A percentile compares a stretch with the other conserved stretches of the same genome.
phyloP scores from a whole-genome alignment of 106 monocot species.

The Narthecium ossifragum region DNA sequence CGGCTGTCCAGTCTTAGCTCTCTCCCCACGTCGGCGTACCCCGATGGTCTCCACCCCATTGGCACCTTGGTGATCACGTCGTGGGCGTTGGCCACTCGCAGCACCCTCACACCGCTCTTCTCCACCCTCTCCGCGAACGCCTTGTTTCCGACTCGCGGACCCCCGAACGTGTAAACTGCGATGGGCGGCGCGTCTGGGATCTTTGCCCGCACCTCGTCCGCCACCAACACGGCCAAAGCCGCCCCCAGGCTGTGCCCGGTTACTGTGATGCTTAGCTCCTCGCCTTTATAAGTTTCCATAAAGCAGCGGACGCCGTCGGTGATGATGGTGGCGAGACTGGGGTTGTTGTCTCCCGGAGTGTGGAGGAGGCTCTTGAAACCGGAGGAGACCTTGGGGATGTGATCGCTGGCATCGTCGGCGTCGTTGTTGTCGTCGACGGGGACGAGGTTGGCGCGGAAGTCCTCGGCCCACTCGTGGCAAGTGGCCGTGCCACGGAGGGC shows the following conservation, averaged over 20 bases:
- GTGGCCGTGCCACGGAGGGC: constrained; percentile 53
- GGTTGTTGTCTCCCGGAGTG: background rate
- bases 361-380: constrained; percentile 45
- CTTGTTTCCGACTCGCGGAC: constrained; percentile 28
- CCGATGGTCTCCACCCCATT: background rate
- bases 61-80: constrained; percentile 23
- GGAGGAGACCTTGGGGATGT: constrained; percentile 21
- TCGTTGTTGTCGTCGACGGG: constrained; percentile 2
- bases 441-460: constrained; percentile 37
- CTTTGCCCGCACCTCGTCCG: constrained; percentile 13
- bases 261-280: constrained; percentile 48
- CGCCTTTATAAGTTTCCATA: constrained; percentile 32
- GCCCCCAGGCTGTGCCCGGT: constrained; percentile 52
- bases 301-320: constrained; percentile 32
- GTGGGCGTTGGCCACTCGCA: constrained; percentile 19
- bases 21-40: constrained; percentile 24
- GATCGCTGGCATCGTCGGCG: background rate
- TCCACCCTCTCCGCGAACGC: constrained; percentile 17
- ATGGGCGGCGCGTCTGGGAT: constrained; percentile 9
- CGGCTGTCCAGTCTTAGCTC: constrained; percentile 35
- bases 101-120: constrained; percentile 17
- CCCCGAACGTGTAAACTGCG: constrained; percentile 33
- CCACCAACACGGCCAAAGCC: constrained; percentile 25
- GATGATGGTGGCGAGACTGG: constrained; percentile 27
- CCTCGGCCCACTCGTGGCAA: constrained; percentile 55